These are phyloP conservation scores for Lactarius deliciosus DNA, from an alignment of 768 basidiomycete genomes.

Conservation along the genomic window DNA sequence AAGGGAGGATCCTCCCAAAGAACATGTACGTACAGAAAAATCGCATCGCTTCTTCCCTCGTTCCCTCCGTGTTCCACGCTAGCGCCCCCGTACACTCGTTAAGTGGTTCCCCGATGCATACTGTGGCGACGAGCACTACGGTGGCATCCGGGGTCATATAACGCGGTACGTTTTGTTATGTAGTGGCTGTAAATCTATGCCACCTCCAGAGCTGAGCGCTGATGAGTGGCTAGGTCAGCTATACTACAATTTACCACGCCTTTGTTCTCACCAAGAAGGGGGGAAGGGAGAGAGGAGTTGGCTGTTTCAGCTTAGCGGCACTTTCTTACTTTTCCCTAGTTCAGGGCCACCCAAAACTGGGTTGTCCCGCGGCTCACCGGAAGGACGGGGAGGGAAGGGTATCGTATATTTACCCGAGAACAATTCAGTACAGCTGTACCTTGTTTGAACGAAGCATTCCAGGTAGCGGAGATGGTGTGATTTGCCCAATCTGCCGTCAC, in stretches of 20 bases:
- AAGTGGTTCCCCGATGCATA: constrained; percentile 81
- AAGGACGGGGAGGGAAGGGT: background rate
- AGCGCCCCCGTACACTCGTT: background rate
- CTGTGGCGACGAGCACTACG: constrained; percentile 50
- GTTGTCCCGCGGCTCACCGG: background rate
- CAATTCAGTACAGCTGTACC: background rate
- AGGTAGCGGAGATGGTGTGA: constrained; percentile 2
- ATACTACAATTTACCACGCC: constrained; percentile 41
- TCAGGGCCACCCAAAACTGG: background rate
- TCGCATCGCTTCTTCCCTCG: background rate
- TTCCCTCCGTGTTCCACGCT: background rate
- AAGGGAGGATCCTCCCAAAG: constrained; percentile 64
- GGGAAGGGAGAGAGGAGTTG: background rate
- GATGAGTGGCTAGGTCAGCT: constrained; percentile 24
- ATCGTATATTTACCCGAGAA: background rate
- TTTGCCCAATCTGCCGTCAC: background rate
- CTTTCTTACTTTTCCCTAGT: background rate
- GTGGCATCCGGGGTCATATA: constrained; percentile 72
- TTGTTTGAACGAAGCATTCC: background rate
- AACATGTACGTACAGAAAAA: constrained; percentile 53
- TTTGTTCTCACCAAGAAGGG: constrained; percentile 29
- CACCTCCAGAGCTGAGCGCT: background rate
- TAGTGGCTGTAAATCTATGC: too few species aligned
- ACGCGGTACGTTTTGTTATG: constrained; percentile 47
- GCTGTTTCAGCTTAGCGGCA: background rate